Percentiles rank a stretch among this genome's conserved stretches.
Evolutionary conservation across 306 rosid species (phyloP).

Genomic region (Quercus ilex): DNA sequence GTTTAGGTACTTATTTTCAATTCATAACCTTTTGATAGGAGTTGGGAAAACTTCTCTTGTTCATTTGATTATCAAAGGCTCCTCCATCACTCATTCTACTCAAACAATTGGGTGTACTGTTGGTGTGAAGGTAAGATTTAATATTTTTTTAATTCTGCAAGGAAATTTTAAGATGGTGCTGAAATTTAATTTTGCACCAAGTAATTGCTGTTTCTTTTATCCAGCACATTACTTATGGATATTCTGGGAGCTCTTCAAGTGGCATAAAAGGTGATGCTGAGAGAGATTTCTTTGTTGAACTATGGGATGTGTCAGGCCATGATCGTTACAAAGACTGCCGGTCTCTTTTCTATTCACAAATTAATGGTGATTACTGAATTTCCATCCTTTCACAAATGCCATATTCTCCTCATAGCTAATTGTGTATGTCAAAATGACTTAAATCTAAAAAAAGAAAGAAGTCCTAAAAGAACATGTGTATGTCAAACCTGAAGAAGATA

Average conservation of each 20-base stretch:
- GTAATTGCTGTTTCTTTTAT: conserved; percentile 17
- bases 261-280: conserved; percentile 79
- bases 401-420: conserved; percentile 7
- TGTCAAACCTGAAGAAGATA: background rate
- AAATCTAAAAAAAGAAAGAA: background rate
- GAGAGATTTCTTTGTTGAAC: conserved; percentile 91
- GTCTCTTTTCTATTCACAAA: conserved; percentile 87
- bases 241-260: conserved; percentile 84
- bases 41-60: conserved; percentile 96
- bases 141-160: background rate
- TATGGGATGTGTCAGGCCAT: conserved; percentile 98
- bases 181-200: conserved; percentile 16
- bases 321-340: conserved; percentile 95
- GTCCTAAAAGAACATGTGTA: background rate
- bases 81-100: conserved; percentile 63
- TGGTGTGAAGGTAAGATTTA: conserved; percentile 62
- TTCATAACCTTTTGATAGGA: conserved; percentile 43
- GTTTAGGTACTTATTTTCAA: background rate
- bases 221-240: conserved; percentile 77
- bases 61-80: conserved; percentile 79
- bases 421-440: background rate
- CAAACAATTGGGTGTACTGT: conserved; percentile 95
- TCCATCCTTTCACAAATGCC: conserved; percentile 3
- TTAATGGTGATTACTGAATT: conserved; percentile 60
- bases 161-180: conserved; percentile 10